Evolutionary conservation across 2,329 filamentous ascomycete species (phyloP), one percentile per base, ranked within the genome.

Genomic region (Orbilia blumenaviensis): DNA sequence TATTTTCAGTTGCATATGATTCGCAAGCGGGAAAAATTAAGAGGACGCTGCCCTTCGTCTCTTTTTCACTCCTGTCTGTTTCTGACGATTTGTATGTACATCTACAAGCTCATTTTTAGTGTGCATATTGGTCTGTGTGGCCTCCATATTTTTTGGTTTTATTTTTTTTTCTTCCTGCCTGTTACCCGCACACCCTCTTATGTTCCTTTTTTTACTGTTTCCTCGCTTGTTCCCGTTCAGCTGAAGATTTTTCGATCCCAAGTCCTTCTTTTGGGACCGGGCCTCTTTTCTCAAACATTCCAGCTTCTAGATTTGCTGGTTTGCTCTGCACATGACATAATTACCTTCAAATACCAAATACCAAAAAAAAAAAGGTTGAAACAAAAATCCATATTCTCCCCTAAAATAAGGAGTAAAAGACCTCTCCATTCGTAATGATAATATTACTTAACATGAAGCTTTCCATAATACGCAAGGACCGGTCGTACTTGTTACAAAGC

Each of bases 211-310:
- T 61, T 71, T 46, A 27, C 38, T 56, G 41, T 42, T 66, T 44
- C 50, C 73, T 77, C 66, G 66, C 73, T 72, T 77, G 54, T 72
- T 77, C 63, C 66, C 73, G 66, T 71, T 62, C 61, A 71, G 66
- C 73, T 76, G 72, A 64, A 76, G 41, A 68, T 50, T 76, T 69
- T 69, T 68, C 52, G 69, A 60, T 75, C 64, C 23, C 68, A 42
- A 73, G 46, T 34, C 21, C 64, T 63, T 64, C 18, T 23, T 76
- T 56, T 23, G 52, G 64, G 64, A 63, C 58, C 56, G 29, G 69
- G 21, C 62, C 46, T 46, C 32, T 73, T 29, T 56, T 38, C 44
- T 36, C 27, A 52, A 64, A 64, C 44, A 63, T 44, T 21, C 36
- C 23, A 54, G 48, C 27, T 21, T 54, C 48, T 54, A 54, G 48